Evolutionary conservation across 768 basidiomycete genomes (phyloP), one percentile per base, ranked within the genome.

Genomic region (Amyloporia xantha): DNA sequence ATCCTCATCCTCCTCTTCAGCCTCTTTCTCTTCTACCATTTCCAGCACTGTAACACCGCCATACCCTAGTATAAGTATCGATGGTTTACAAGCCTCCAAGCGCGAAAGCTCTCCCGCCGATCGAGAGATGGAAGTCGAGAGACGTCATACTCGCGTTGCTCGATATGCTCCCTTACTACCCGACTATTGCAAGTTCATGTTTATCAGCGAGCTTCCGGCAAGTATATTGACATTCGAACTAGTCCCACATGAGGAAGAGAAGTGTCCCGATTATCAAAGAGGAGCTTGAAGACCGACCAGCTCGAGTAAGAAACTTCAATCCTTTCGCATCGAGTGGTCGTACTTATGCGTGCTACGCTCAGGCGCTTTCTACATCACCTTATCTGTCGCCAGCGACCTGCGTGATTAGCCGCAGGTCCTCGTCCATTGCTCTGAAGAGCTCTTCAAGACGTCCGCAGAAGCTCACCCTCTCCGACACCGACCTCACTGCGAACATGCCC

Each of bases 401-500:
- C 55, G n/a, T 28, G 47, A 17, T 54, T 46, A 41, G 54, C 50
- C 46, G 57, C 54, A 43, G 57, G 53, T 41, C 60, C 44, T 52
- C 54, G 12, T 23, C 54, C 33, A 44, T 52, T 6, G 42, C 43
- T n/a, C 41, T 51, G 17, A 23, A 24, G 27, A 44, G 20, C 41
- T 44, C 21, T 43, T 49, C 39, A 39, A 54, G 38, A 45, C 44
- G 55, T 43, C 48, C 58, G 53, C 54, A 54, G 48, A 61, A 66
- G 47, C 59, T 58, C 47, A 54, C 48, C 4, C 55, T 62, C 17
- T 50, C 50, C 12, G 64, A 66, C 19, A 41, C 54, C 38, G 64
- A 66, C 41, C 54, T 52, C 26, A 57, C 61, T 23, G 65, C 61
- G 5, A 62, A 58, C 59, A 86, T 82, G 12, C 88, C 88, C 47